Conservation (phyloP, 352 stramenopile genomes). For the Pythium sukuiense region DNA sequence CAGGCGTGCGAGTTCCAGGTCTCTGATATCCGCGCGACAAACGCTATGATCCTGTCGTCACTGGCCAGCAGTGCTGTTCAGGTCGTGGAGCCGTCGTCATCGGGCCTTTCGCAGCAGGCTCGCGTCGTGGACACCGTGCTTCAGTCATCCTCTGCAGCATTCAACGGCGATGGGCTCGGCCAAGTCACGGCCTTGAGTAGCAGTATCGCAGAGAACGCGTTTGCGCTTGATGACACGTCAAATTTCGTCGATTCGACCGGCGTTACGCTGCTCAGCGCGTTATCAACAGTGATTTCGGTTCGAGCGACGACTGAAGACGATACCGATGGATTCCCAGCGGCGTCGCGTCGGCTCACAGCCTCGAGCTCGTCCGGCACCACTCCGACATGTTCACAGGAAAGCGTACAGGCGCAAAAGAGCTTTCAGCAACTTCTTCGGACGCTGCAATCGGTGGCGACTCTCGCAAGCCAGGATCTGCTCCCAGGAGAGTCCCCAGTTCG, state of each 20-base stretch:
- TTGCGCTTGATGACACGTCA: conserved; percentile 36
- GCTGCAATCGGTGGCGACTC: conserved; percentile 48
- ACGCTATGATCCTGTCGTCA: conserved; percentile 45
- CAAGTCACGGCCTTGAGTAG: conserved; percentile 44
- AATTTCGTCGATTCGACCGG: conserved; percentile 46
- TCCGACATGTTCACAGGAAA: conserved; percentile 20
- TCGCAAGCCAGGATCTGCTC: conserved; percentile 55
- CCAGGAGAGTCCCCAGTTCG: conserved; percentile 35
- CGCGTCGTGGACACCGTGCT: conserved; percentile 48
- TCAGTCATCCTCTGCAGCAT: conserved; percentile 34
- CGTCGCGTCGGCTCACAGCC: not conserved
- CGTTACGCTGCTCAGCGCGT: conserved; percentile 40
- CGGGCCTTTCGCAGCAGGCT: conserved; percentile 53
- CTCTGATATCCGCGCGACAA: conserved; percentile 36
- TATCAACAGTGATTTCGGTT: conserved; percentile 45
- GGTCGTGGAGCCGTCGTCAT: conserved; percentile 41
- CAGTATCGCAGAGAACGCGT: conserved; percentile 44
- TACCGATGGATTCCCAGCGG: not conserved
- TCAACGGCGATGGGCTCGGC: conserved; percentile 33
- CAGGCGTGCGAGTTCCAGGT: conserved; percentile 41
- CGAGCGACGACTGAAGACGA: not conserved
- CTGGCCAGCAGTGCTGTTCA: conserved; percentile 27
- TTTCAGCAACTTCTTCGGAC: conserved; percentile 42
- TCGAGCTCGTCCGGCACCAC: not conserved
- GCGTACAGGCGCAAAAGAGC: conserved; percentile 16